Base-by-base conservation (phyloP, 2,329 filamentous ascomycete species). In the Sarocladium kiliense region DNA sequence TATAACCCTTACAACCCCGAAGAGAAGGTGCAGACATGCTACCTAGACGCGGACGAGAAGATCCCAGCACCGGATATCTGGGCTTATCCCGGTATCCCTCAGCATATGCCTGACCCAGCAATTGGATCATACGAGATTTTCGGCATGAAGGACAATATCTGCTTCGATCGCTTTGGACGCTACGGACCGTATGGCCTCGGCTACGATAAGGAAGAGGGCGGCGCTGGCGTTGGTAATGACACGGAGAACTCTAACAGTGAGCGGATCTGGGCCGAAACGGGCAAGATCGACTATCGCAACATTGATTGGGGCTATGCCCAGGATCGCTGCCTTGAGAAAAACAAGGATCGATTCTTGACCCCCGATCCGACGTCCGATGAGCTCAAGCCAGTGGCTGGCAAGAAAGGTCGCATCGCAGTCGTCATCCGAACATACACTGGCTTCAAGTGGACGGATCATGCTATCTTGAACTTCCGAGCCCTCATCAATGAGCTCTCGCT, bases 121-220 rank as follows among this genome's bases (percentile, higher is more conserved):
- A 81, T 94, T 62, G 91, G 91, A 3, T 92, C 88, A 0, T 86
- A 94, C 65, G 77, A 84, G 14, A 68, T 91, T 45, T 72, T 96
- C 3, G 91, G 89, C 0, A 70, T 96, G 39, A 77, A 85, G 21
- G 80, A 91, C 58, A 87, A 94, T 63, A 76, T 95, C 14, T 96
- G 91, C 71, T 96, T 95, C 66, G 91, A 96, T 64, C 82, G 91
- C 5, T 95, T 91, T 65, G 89, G 90, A 18, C 82, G 91, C 47
- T 82, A 93, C 36, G 91, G 90, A 0, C 87, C 91, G 0, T 96
- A 96, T 64, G 91, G 91, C 0, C 75, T 91, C 39, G 91, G 91
- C n/a, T 96, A 96, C 69, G 83, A 81, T 62, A 78, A 81, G 57
- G 81, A 84, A 55, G 81, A 83, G 59, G 91, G 91, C 14, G 91